Base-by-base conservation (phyloP, 1,284 basidiomycete genomes). In the Termitomyces sp. region DNA sequence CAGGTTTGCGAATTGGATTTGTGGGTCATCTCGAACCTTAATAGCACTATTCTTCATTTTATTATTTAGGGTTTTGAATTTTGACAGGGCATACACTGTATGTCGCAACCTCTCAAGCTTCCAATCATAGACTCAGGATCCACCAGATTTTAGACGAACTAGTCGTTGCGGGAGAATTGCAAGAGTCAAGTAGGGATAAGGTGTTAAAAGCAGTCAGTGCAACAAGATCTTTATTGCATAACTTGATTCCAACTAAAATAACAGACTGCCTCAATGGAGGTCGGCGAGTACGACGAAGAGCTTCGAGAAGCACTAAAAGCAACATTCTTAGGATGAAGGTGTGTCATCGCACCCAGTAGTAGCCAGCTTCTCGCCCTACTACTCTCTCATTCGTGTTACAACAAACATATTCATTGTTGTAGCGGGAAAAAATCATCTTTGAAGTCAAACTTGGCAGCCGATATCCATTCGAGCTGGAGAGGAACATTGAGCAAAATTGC, bases 101-200 rank as follows among this genome's bases (percentile, higher is more conserved):
- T 15, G 72, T 52, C 24, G 12, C 9, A n/a, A 31, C 4, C 1
- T 15, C 5, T n/a, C 7, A 2, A 15, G 15, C 3, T 33, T 2
- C 40, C 7, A 43, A 34, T 36, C 42, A 30, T 7, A 48, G 30
- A 28, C 42, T 43, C 26, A 28, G n/a, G 7, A 8, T 43, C 3
- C 8, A 41, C 28, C 56, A 72, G 91, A 97, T 98, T 62, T 77
- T 99, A 50, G 97, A 99, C 70, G 97, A 99, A 70, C 80, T 99
- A 52, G 94, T 99, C 69, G 97, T 99, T 58, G 90, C 94, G 5
- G 97, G 97, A 38, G 97, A 99, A 73, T 77, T 99, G 64, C 95
- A 98, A 73, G 97, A 99, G 68, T 95, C 95, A 1, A 94, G 91
- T 40, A 99, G 98, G 80, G 98, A 98, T 72, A 90, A 92, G 5